phyloP scores from a whole-genome alignment of 352 stramenopile species.

The Halophytophthora batemanensis region DNA sequence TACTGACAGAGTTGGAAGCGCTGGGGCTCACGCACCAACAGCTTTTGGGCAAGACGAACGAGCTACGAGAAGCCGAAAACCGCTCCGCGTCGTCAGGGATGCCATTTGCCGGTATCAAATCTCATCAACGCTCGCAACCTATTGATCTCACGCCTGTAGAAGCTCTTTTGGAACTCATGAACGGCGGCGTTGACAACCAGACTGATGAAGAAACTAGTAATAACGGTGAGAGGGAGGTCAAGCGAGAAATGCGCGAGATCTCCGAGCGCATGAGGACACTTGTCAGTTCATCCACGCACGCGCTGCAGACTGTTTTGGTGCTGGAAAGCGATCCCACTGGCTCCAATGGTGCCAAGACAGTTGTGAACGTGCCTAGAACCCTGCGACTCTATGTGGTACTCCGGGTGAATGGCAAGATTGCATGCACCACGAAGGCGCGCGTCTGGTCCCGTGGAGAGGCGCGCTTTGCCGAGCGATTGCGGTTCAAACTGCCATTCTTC shows the following conservation, averaged over 20 bases:
- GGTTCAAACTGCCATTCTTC: slow-evolving; percentile 46
- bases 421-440: slow-evolving; percentile 26
- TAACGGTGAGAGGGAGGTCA: slow-evolving; percentile 4
- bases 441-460: slow-evolving; percentile 34
- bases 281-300: slow-evolving; percentile 5
- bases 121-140: slow-evolving; percentile 20
- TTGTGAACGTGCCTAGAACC: slow-evolving; percentile 15
- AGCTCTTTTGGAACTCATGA: slow-evolving; percentile 40
- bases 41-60: slow-evolving; percentile 41
- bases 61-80: slow-evolving; percentile 38
- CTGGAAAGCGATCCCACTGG: slow-evolving; percentile 8
- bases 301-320: slow-evolving; percentile 18
- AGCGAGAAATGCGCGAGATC: slow-evolving; percentile 13
- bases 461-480: slow-evolving; percentile 43
- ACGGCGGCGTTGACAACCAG: slow-evolving; percentile 9
- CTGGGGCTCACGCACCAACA: slow-evolving; percentile 60
- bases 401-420: slow-evolving; percentile 41
- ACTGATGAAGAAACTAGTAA: slow-evolving; percentile 2
- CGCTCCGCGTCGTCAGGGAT: slow-evolving; percentile 3
- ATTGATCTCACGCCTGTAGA: slow-evolving; percentile 37
- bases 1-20: slow-evolving; percentile 37
- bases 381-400: slow-evolving; percentile 36
- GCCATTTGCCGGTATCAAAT: slow-evolving; percentile 9
- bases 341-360: background rate
- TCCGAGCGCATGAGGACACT: slow-evolving; percentile 13